Conservation (phyloP, 75 land plant genomes). For the Azolla pinnata region DNA sequence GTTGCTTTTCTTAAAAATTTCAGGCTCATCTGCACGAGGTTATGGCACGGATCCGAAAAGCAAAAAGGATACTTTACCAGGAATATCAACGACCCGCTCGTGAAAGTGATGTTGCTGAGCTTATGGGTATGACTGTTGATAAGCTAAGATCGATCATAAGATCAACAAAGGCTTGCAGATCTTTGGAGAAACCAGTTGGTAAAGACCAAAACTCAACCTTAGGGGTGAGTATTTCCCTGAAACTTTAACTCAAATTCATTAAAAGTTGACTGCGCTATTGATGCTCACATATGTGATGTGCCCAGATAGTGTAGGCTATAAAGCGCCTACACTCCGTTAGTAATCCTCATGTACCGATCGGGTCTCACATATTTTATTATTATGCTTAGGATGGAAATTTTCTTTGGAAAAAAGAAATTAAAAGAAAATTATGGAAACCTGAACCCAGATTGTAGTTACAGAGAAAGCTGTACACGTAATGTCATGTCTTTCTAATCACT, state of each 20-base stretch:
- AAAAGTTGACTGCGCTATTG: too few relatives aligned
- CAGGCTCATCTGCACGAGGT: conserved; percentile 86
- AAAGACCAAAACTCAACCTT: conserved; percentile 44
- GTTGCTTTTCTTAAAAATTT: not conserved
- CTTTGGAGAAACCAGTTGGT: conserved; percentile 64
- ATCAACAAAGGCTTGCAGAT: conserved; percentile 61
- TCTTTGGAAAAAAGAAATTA: too few relatives aligned
- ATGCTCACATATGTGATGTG: too few relatives aligned
- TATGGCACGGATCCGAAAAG: conserved; percentile 62
- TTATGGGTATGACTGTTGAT: conserved; percentile 59
- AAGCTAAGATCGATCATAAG: conserved; percentile 43
- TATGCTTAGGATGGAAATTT: too few relatives aligned
- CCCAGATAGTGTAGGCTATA: too few relatives aligned
- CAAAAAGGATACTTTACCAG: conserved; percentile 51
- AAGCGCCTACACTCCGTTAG: too few relatives aligned
- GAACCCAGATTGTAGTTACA: too few relatives aligned
- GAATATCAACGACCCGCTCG: conserved; percentile 56
- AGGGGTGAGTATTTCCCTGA: conserved; percentile 35
- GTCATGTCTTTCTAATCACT: too few relatives aligned
- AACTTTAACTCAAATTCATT: not conserved
- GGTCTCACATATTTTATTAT: too few relatives aligned
- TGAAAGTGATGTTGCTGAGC: conserved; percentile 73
- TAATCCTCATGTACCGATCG: too few relatives aligned
- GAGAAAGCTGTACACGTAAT: too few relatives aligned
- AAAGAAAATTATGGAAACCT: too few relatives aligned